Evolutionary conservation across 2,329 filamentous ascomycete species (phyloP).

Genomic region (Xylariales sp.): DNA sequence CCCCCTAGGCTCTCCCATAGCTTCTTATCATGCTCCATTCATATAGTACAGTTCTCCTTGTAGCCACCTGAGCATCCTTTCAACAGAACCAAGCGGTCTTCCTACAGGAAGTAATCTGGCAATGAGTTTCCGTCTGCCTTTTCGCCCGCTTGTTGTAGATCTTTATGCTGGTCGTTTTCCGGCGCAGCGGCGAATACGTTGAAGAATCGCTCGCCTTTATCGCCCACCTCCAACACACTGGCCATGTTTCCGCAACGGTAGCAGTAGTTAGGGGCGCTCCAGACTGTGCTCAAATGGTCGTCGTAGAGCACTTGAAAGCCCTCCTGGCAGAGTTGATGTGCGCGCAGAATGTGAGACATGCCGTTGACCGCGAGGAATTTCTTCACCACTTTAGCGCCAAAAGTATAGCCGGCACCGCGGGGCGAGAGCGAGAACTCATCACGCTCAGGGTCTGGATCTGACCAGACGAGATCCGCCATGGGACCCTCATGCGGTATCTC

Average conservation of each 20-base stretch:
- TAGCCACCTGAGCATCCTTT: too few species aligned
- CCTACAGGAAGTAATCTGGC: conserved; percentile 67
- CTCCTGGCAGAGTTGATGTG: conserved; percentile 98
- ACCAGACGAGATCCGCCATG: conserved; percentile 99
- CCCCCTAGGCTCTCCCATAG: too few species aligned
- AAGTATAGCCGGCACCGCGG: conserved; percentile 92
- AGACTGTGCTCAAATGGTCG: conserved; percentile 90
- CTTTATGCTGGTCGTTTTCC: conserved; percentile 88
- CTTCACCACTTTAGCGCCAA: conserved; percentile 94
- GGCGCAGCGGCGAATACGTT: conserved; percentile 97
- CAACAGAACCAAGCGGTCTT: too few species aligned
- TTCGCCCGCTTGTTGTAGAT: conserved; percentile 72
- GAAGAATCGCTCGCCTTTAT: conserved; percentile 89
- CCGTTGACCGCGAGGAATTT: conserved; percentile 97
- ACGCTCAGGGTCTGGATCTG: conserved; percentile 92
- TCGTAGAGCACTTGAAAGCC: conserved; percentile 97
- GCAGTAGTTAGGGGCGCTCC: conserved; percentile 96
- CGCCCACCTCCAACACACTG: conserved; percentile 92
- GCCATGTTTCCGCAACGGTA: conserved; percentile 97
- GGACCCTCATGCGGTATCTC: conserved; percentile 98
- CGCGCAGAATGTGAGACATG: conserved; percentile 95
- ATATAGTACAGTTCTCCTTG: too few species aligned
- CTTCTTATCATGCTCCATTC: too few species aligned
- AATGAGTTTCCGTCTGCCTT: conserved; percentile 63
- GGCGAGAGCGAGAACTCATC: conserved; percentile 96